phyloP scores from a whole-genome alignment of 2,329 filamentous ascomycete genomes.

The Pyrenochaeta sp. region DNA sequence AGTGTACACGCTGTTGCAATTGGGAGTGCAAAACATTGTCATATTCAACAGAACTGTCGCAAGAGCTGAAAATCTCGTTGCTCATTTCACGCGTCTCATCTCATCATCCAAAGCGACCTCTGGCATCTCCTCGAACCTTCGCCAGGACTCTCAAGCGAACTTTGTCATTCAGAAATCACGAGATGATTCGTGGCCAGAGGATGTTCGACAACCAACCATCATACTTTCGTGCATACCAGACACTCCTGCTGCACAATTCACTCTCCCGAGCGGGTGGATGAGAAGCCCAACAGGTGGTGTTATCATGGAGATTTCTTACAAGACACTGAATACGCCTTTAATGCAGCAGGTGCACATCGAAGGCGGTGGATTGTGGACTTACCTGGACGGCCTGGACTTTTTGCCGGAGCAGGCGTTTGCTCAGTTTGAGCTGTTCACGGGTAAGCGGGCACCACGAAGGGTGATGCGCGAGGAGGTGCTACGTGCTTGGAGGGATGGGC shows the following conservation, averaged over 20 bases:
- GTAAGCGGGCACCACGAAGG: slow-evolving; percentile 72
- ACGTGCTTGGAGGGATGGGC: slow-evolving; percentile 43
- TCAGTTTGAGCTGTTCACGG: slow-evolving; percentile 83
- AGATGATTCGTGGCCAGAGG: slow-evolving; percentile 69
- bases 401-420: slow-evolving; percentile 81
- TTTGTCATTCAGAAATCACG: slow-evolving; percentile 67
- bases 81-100: slow-evolving; percentile 70
- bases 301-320: slow-evolving; percentile 76
- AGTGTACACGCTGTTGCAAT: slow-evolving; percentile 78
- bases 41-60: slow-evolving; percentile 74
- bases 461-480: slow-evolving; percentile 73
- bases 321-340: slow-evolving; percentile 74
- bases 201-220: slow-evolving; percentile 71
- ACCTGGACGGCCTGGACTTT: slow-evolving; percentile 78
- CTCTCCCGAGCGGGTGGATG: slow-evolving; percentile 73
- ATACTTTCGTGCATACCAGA: slow-evolving; percentile 78
- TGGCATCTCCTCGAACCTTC: slow-evolving; percentile 18
- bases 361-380: slow-evolving; percentile 71
- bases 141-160: slow-evolving; percentile 46
- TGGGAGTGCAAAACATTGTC: slow-evolving; percentile 78
- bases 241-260: slow-evolving; percentile 72
- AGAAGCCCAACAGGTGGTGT: slow-evolving; percentile 77
- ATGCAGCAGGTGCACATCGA: slow-evolving; percentile 70
- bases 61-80: slow-evolving; percentile 72
- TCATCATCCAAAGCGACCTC: slow-evolving; percentile 26